Conservation (phyloP, 1,139 yeast species). For the Entelexis sorbosivorans region DNA sequence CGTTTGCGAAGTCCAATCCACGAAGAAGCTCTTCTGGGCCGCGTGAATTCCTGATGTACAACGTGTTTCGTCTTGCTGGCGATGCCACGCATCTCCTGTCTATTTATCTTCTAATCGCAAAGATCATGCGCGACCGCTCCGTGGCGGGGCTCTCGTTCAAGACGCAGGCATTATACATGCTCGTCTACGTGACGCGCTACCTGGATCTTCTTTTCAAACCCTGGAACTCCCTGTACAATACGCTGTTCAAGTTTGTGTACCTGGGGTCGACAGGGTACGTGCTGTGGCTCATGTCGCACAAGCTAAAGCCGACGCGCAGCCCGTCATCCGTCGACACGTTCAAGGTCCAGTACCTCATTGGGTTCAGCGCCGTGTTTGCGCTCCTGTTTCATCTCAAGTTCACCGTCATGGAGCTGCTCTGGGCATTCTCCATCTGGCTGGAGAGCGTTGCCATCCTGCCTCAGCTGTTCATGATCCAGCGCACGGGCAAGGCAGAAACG, state of each 20-base stretch:
- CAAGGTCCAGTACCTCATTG: slow-evolving; percentile 58
- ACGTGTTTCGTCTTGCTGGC: slow-evolving; percentile 31
- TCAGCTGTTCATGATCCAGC: slow-evolving; percentile 79
- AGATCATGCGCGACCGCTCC: slow-evolving; percentile 55
- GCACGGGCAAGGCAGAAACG: slow-evolving; percentile 79
- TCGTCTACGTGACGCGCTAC: slow-evolving; percentile 74
- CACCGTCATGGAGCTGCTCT: slow-evolving; percentile 42
- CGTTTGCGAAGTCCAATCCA: neutral
- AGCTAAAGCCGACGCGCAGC: slow-evolving; percentile 46
- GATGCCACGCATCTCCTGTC: slow-evolving; percentile 79
- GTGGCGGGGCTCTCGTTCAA: slow-evolving; percentile 79
- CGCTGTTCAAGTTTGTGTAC: slow-evolving; percentile 70
- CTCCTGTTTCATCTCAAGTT: slow-evolving; percentile 59
- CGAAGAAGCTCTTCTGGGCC: neutral
- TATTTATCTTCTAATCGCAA: slow-evolving; percentile 59
- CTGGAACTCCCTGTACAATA: slow-evolving; percentile 54
- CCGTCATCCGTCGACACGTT: slow-evolving; percentile 59
- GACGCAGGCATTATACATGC: slow-evolving; percentile 68
- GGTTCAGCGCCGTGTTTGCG: slow-evolving; percentile 50
- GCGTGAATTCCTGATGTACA: slow-evolving; percentile 22
- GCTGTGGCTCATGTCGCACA: slow-evolving; percentile 55
- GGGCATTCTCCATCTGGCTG: slow-evolving; percentile 38
- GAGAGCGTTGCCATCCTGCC: slow-evolving; percentile 89
- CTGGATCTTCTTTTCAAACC: slow-evolving; percentile 49
- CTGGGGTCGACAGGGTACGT: slow-evolving; percentile 66